phyloP scores from a whole-genome alignment of 371 early-diverging fungal species.

The Rhizopus sp. region DNA sequence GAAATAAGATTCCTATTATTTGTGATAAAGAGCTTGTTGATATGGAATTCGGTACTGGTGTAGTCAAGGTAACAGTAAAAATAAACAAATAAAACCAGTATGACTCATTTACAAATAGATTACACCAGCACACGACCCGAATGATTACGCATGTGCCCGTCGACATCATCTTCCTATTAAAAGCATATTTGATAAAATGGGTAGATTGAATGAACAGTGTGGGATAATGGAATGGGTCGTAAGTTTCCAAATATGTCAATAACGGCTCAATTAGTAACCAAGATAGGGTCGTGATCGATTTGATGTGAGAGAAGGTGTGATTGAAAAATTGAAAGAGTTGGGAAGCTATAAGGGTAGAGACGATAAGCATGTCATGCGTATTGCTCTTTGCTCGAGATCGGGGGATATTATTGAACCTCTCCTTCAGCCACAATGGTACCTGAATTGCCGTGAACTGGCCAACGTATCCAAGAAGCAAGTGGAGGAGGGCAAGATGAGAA shows the following conservation, averaged over 20 bases:
- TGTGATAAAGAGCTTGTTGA: slow-evolving; percentile 90
- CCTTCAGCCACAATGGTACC: slow-evolving; percentile 98
- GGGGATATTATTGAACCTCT: slow-evolving; percentile 98
- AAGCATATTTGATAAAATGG: slow-evolving; percentile 86
- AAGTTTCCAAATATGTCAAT: slow-evolving; percentile 14
- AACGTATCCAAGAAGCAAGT: slow-evolving; percentile 72
- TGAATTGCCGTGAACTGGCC: slow-evolving; percentile 87
- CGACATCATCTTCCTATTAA: slow-evolving; percentile 82
- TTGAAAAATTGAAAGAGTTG: slow-evolving; percentile 62
- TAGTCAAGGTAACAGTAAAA: slow-evolving; percentile 82
- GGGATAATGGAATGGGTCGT: slow-evolving; percentile 59
- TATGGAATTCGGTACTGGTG: slow-evolving; percentile 95
- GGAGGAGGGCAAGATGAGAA: slow-evolving; percentile 66
- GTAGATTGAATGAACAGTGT: slow-evolving; percentile 67
- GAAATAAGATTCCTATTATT: slow-evolving; percentile 85
- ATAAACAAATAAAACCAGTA: neutral
- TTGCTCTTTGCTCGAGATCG: slow-evolving; percentile 89
- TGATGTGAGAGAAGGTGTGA: slow-evolving; percentile 77
- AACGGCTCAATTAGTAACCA: neutral
- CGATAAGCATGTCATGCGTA: slow-evolving; percentile 83
- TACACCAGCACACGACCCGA: slow-evolving; percentile 97
- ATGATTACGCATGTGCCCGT: slow-evolving; percentile 93
- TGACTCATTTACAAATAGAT: slow-evolving; percentile 50
- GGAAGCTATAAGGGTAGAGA: slow-evolving; percentile 75
- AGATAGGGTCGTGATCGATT: slow-evolving; percentile 74